Conservation (phyloP, 345 rosid species). For the Lepidium didymum region DNA sequence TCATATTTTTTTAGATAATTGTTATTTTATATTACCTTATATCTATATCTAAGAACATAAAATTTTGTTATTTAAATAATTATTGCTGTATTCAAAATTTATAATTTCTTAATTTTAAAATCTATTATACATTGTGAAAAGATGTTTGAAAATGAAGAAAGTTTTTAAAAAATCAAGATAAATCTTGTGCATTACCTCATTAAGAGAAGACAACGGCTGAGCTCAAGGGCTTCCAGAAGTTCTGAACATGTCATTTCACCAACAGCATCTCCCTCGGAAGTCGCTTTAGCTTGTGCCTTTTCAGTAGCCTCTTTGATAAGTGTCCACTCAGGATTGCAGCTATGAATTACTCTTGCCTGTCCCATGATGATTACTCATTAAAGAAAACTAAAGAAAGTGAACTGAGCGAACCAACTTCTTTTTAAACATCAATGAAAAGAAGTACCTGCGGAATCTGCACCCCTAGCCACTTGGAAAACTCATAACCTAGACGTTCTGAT, state of each 20-base stretch:
- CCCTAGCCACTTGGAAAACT: conserved; percentile 93
- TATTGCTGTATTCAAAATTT: not conserved
- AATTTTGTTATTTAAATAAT: not conserved
- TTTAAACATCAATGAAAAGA: not conserved
- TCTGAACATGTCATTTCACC: conserved; percentile 92
- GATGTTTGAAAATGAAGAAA: conserved; percentile 1
- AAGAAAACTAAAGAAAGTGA: not conserved
- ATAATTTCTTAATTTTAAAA: not conserved
- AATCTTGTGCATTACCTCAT: conserved; percentile 61
- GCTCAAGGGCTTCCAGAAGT: conserved; percentile 97
- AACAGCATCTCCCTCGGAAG: conserved; percentile 72
- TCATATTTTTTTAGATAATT: not conserved
- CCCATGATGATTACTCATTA: conserved; percentile 12
- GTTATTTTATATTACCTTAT: not conserved
- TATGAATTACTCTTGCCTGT: conserved; percentile 95
- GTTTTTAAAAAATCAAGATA: not conserved
- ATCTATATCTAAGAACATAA: not conserved
- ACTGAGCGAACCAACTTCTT: not conserved
- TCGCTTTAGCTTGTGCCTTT: conserved; percentile 72
- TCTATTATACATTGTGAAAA: not conserved
- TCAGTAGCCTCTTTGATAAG: conserved; percentile 89
- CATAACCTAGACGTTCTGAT: conserved; percentile 98
- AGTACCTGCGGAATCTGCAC: conserved; percentile 89
- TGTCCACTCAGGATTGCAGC: conserved; percentile 77
- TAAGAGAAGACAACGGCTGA: conserved; percentile 86